Conservation (phyloP, 352 stramenopile genomes). For the Achlya hypogyna region DNA sequence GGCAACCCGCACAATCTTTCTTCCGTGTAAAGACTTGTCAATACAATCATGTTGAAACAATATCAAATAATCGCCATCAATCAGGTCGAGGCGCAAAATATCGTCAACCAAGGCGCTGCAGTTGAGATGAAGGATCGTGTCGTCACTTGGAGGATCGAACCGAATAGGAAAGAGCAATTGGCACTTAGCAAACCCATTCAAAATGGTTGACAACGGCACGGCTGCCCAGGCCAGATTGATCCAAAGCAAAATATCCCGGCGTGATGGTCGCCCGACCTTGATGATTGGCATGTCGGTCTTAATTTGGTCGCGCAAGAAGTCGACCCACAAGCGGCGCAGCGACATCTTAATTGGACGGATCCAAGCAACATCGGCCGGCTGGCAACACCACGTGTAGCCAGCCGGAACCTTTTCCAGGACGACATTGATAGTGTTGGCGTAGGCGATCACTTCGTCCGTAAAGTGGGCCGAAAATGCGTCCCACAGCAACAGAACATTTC, state of each 20-base stretch:
- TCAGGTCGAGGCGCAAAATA: background rate
- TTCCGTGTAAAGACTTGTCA: too few relatives aligned
- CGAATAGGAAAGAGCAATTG: background rate
- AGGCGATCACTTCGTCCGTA: slow-evolving; percentile 22
- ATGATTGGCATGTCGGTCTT: background rate
- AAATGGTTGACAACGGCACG: background rate
- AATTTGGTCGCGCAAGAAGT: background rate
- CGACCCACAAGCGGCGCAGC: background rate
- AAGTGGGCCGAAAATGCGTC: slow-evolving; percentile 30
- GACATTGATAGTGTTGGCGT: slow-evolving; percentile 23
- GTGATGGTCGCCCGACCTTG: background rate
- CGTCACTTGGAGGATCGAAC: background rate
- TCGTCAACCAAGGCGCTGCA: background rate
- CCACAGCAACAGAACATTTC: slow-evolving; percentile 24
- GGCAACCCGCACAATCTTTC: too few relatives aligned
- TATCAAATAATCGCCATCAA: background rate
- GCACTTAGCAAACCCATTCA: slow-evolving; percentile 16
- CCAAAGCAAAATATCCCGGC: background rate
- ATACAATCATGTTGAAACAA: too few relatives aligned
- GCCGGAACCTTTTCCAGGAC: slow-evolving; percentile 22
- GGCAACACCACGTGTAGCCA: slow-evolving; percentile 21
- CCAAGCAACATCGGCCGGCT: slow-evolving; percentile 26
- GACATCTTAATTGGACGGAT: slow-evolving; percentile 23
- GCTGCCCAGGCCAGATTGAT: background rate
- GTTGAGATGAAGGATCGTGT: background rate